These are phyloP conservation scores for Monilinia vaccinii-corymbosi DNA, from an alignment of 2,329 filamentous ascomycete genomes.

Conservation along the genomic window DNA sequence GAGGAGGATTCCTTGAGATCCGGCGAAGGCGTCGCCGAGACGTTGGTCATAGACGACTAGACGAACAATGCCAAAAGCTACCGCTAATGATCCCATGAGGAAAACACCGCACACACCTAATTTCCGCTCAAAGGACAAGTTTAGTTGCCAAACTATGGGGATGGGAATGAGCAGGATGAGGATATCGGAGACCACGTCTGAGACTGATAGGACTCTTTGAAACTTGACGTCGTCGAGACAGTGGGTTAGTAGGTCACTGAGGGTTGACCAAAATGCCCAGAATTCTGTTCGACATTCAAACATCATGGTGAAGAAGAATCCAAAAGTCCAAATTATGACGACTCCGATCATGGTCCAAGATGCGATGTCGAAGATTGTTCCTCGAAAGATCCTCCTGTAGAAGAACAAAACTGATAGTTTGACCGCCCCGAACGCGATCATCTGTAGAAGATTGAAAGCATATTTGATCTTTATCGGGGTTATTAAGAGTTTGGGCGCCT, in stretches of 20 bases:
- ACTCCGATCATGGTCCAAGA: neutral
- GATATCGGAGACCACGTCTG: neutral
- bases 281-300: neutral
- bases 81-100: neutral
- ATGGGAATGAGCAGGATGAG: neutral
- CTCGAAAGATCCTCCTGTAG: neutral
- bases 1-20: neutral
- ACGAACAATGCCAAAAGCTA: neutral
- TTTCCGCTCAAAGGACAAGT: neutral
- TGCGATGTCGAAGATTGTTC: neutral
- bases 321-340: neutral
- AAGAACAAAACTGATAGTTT: neutral
- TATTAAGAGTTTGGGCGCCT: no score
- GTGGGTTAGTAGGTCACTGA: neutral
- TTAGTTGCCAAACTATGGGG: neutral
- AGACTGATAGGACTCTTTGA: neutral
- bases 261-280: neutral
- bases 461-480: neutral
- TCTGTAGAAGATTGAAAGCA: neutral
- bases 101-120: neutral
- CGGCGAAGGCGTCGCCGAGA: neutral
- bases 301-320: neutral
- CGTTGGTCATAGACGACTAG: neutral
- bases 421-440: neutral
- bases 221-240: neutral